Evolutionary conservation across 2,329 filamentous ascomycete species (phyloP).

Genomic region (Fusarium odoratissimum): DNA sequence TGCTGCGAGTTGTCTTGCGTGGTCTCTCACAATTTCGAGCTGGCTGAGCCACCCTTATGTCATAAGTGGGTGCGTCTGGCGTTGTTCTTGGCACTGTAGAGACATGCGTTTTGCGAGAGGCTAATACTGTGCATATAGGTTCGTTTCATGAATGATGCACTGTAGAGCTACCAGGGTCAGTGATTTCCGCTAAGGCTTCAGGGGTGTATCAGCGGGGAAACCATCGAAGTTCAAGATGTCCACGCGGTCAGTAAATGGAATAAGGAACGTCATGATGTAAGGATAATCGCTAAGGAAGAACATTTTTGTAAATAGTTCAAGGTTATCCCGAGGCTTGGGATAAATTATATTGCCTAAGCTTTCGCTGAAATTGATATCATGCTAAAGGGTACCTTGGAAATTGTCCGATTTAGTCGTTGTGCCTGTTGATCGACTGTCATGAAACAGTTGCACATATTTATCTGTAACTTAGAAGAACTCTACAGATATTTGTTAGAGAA

Average conservation of each 20-base stretch:
- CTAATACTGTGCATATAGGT: conserved; percentile 6
- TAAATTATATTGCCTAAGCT: background rate
- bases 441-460: conserved; percentile 4
- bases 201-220: conserved; percentile 43
- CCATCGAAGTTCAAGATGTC: conserved; percentile 24
- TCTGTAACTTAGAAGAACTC: background rate
- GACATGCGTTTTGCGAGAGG: background rate
- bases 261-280: background rate
- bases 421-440: conserved; percentile 15
- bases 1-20: conserved; percentile 45
- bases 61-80: conserved; percentile 39
- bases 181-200: conserved; percentile 29
- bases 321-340: background rate
- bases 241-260: conserved; percentile 15
- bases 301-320: background rate
- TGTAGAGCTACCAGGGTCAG: conserved; percentile 27
- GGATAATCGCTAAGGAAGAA: background rate
- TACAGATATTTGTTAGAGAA: background rate
- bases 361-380: background rate
- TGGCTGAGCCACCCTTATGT: conserved; percentile 49
- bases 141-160: conserved; percentile 10
- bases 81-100: conserved; percentile 30
- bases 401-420: background rate
- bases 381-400: background rate
- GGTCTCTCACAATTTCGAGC: conserved; percentile 48